Percentiles rank a stretch among this genome's conserved stretches.
phyloP scores from a whole-genome alignment of 805 yeast genomes.

The Blastobotrys americana region DNA sequence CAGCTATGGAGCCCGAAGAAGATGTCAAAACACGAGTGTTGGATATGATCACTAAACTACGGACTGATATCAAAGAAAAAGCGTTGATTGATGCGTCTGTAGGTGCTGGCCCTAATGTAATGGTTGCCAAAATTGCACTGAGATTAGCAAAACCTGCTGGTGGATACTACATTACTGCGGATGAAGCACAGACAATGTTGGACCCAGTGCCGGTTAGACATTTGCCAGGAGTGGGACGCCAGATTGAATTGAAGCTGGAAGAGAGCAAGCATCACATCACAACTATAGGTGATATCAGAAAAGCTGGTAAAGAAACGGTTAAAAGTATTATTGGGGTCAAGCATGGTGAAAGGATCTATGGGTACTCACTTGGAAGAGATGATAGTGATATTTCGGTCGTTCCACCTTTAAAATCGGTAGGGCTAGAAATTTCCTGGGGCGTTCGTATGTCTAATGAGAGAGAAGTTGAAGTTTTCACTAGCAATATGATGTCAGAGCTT shows the following conservation, averaged over 20 bases:
- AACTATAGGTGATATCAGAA: slow-evolving; percentile 36
- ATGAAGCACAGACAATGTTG: slow-evolving; percentile 26
- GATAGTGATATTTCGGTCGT: slow-evolving; percentile 43
- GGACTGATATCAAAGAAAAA: slow-evolving; percentile 34
- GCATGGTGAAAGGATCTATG: slow-evolving; percentile 56
- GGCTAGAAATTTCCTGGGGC: slow-evolving; percentile 90
- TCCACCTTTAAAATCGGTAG: slow-evolving; percentile 57
- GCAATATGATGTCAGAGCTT: slow-evolving; percentile 53
- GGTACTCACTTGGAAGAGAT: slow-evolving; percentile 64
- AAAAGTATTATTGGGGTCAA: slow-evolving; percentile 51
- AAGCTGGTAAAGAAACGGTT: slow-evolving; percentile 32
- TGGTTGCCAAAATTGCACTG: slow-evolving; percentile 70
- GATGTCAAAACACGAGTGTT: slow-evolving; percentile 20
- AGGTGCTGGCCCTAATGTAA: slow-evolving; percentile 68
- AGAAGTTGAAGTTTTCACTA: slow-evolving; percentile 61
- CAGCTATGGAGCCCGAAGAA: neutral
- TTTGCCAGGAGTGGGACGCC: slow-evolving; percentile 38
- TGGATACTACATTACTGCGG: slow-evolving; percentile 33
- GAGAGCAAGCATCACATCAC: slow-evolving; percentile 28
- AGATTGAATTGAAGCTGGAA: slow-evolving; percentile 40
- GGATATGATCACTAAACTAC: slow-evolving; percentile 30
- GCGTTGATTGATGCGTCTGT: slow-evolving; percentile 69
- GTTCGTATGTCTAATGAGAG: slow-evolving; percentile 56
- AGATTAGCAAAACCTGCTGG: slow-evolving; percentile 79
- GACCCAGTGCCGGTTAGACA: slow-evolving; percentile 33